A percentile compares a stretch with the other conserved stretches of the same genome.
These are phyloP conservation scores for Penicillium chermesinum DNA, from an alignment of 495 filamentous ascomycete species.

Conservation along the genomic window DNA sequence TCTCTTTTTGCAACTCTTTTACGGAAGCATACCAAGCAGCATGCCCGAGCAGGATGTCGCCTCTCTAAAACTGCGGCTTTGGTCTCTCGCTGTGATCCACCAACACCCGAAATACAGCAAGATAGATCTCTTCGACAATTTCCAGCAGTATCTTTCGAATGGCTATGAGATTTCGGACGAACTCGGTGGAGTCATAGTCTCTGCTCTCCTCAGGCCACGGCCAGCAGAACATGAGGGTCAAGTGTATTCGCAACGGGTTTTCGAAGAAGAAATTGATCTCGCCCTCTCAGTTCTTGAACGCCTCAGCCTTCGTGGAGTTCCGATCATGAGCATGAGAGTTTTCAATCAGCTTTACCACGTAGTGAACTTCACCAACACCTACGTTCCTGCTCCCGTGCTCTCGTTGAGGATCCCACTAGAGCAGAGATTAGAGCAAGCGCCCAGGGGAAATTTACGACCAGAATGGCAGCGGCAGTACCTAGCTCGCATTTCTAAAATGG, in stretches of 20 bases:
- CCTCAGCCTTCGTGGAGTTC: constrained; percentile 39
- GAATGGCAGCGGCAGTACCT: constrained; percentile 14
- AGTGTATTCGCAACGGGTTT: constrained; percentile 8
- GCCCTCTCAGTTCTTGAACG: constrained; percentile 44
- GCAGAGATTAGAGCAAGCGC: neutral
- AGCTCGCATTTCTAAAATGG: constrained; percentile 24
- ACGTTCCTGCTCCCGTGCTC: constrained; percentile 8
- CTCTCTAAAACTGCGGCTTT: constrained; percentile 29
- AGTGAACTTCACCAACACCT: constrained; percentile 6
- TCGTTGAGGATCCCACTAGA: neutral
- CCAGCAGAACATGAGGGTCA: constrained; percentile 1
- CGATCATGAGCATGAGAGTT: constrained; percentile 40
- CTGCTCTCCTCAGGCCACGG: constrained; percentile 30
- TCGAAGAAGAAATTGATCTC: constrained; percentile 29
- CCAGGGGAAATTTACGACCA: constrained; percentile 4
- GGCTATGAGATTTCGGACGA: constrained; percentile 32
- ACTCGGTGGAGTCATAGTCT: constrained; percentile 32
- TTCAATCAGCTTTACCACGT: constrained; percentile 40
- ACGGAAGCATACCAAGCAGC: constrained; percentile 26
- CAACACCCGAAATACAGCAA: constrained; percentile 38
- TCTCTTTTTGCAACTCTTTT: constrained; percentile 44
- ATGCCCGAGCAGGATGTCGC: constrained; percentile 28
- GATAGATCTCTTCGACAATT: constrained; percentile 22
- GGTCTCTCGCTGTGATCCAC: constrained; percentile 31
- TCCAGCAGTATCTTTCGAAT: constrained; percentile 26